Percentiles rank a stretch among this genome's conserved stretches.
Evolutionary conservation across 108 stramenopile genomes (phyloP).

Genomic region (Poteriospumella lacustris): DNA sequence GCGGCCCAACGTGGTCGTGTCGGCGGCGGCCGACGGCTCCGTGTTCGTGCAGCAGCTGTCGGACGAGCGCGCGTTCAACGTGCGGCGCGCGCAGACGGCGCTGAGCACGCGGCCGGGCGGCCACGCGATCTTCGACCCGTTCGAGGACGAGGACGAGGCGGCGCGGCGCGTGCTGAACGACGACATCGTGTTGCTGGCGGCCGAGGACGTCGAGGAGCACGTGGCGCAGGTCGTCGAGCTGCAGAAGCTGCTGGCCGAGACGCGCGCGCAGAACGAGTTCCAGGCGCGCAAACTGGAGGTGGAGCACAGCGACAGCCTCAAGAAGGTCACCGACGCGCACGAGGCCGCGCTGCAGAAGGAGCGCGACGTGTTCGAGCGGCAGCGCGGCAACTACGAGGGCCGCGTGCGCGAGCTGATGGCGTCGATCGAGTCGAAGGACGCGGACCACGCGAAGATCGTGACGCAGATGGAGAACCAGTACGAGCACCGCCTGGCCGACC

Average conservation of each 20-base stretch:
- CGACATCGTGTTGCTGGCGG: not conserved
- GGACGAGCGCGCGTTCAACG: not conserved
- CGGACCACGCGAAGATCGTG: conserved; percentile 1
- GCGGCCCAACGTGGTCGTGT: conserved; percentile 22
- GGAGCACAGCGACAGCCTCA: not conserved
- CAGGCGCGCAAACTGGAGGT: not conserved
- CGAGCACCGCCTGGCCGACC: conserved; percentile 55
- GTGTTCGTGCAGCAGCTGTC: conserved; percentile 32
- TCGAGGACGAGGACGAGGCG: conserved; percentile 3
- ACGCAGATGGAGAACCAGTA: conserved; percentile 58
- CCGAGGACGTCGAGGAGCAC: conserved; percentile 27
- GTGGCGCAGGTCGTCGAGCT: not conserved
- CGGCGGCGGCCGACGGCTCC: conserved; percentile 34
- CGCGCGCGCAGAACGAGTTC: conserved; percentile 12
- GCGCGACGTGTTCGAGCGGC: conserved; percentile 4
- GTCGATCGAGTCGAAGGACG: not conserved
- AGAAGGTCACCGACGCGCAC: conserved; percentile 19
- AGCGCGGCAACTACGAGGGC: not conserved
- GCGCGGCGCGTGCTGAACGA: not conserved
- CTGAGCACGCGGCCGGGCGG: conserved; percentile 2
- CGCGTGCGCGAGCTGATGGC: conserved; percentile 10
- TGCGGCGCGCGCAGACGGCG: not conserved
- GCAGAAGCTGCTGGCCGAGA: not conserved
- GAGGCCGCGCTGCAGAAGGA: conserved; percentile 12
- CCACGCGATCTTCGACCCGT: not conserved